Conservation (phyloP, 352 stramenopile species). For the Pythium rhizo-oryzae region DNA sequence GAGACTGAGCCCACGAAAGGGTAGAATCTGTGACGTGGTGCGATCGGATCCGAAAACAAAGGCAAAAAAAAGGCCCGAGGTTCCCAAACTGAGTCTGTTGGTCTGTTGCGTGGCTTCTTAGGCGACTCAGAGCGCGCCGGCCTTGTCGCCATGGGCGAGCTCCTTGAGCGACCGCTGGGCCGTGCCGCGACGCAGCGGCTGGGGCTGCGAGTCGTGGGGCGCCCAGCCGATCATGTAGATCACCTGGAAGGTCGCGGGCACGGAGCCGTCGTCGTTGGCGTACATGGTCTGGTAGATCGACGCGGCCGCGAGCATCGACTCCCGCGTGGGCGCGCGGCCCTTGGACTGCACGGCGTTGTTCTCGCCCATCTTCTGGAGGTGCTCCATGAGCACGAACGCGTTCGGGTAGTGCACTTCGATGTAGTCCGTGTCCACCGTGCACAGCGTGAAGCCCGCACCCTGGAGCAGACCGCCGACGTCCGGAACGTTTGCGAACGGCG, state of each 20-base stretch:
- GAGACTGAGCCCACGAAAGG: not conserved
- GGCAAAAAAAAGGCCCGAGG: too few species aligned
- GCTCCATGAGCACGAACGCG: conserved; percentile 96
- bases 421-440: conserved; percentile 97
- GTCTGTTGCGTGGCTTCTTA: not conserved
- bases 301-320: conserved; percentile 93
- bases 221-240: conserved; percentile 99
- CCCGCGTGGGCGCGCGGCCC: conserved; percentile 72
- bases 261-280: conserved; percentile 79
- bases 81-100: not conserved
- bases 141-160: conserved; percentile 36
- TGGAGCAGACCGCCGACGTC: conserved; percentile 94
- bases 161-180: conserved; percentile 82
- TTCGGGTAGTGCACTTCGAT: conserved; percentile 95
- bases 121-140: not conserved
- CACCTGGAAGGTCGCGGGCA: conserved; percentile 96
- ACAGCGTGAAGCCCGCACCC: conserved; percentile 93
- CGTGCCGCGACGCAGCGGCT: conserved; percentile 85
- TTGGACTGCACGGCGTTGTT: conserved; percentile 87
- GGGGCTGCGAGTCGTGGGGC: conserved; percentile 94
- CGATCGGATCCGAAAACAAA: too few species aligned
- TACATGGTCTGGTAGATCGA: conserved; percentile 96
- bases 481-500: conserved; percentile 95
- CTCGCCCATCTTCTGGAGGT: conserved; percentile 96
- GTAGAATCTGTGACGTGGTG: not conserved